Base-by-base conservation (phyloP, 1,139 yeast species). In the Hansenula anomala region DNA sequence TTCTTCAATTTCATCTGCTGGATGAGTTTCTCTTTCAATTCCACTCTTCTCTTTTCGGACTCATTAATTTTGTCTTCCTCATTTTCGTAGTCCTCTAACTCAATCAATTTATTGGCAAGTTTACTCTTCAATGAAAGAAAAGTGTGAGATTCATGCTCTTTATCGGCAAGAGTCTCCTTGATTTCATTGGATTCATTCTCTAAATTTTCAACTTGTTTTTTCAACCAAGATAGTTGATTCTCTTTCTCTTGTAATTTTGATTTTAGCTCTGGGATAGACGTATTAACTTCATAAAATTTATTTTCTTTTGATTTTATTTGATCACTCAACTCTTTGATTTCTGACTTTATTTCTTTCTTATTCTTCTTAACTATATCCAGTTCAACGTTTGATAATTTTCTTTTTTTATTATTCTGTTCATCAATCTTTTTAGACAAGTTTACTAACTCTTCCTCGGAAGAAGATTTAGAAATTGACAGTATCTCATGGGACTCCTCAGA, bases 1-100 rank as follows among this genome's bases (percentile, higher is more conserved):
- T n/a, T n/a, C n/a, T n/a, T n/a, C n/a, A n/a, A n/a, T n/a, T n/a
- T 20, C 32, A 19, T 14, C 9, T 39, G 46, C 7, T 33, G 39
- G 13, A 39, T 19, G 18, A 42, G 37, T 34, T 40, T 41, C 17
- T 36, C 28, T 15, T 43, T 37, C 13, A 45, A 20, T 11, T 33
- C 32, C 11, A 34, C 15, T 3, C 20, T 24, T 18, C 36, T 39
- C 18, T 37, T 23, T 15, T 45, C 46, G 5, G 31, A 18, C 13
- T 39, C 43, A 14, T 20, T n/a, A 15, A 25, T 6, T 30, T 22
- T 23, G 7, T 38, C 27, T 8, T 36, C 22, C 14, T 36, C 37
- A 15, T 33, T 34, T 15, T 40, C 37, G 7, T 37, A 18, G 15
- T 41, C 42, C 12, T 28, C 23, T 4, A 37, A 14, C 19, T 44